These are phyloP conservation scores for Agastache rugosa DNA, from an alignment of 257 asterid genomes.

Conservation along the genomic window DNA sequence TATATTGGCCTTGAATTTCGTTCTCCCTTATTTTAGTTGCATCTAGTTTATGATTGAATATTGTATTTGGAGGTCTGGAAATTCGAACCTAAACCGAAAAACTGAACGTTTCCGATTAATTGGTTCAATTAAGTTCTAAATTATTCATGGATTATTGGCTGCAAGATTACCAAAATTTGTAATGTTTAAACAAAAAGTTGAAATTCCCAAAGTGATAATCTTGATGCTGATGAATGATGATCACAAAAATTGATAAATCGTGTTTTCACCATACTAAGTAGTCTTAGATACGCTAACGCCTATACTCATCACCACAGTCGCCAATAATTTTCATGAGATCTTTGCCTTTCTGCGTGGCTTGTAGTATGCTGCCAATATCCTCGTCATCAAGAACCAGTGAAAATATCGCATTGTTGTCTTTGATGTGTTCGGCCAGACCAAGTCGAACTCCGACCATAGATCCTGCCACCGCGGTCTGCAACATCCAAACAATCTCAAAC, in stretches of 20 bases:
- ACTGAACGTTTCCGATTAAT: no score
- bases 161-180: not conserved
- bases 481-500: conserved; percentile 20
- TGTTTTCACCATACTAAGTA: not conserved
- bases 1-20: not conserved
- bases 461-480: conserved; percentile 95
- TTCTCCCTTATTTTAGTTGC: not conserved
- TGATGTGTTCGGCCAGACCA: conserved; percentile 85
- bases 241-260: not conserved
- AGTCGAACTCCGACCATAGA: conserved; percentile 96
- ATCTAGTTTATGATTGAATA: not conserved
- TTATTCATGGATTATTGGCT: not conserved
- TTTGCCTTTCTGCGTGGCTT: conserved; percentile 74
- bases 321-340: conserved; percentile 79
- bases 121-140: no score
- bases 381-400: conserved; percentile 83
- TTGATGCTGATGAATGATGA: not conserved
- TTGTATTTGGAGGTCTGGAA: not conserved
- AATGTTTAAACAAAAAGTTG: not conserved
- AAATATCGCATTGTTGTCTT: conserved; percentile 66
- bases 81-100: no score
- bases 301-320: conserved; percentile 95
- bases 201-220: not conserved
- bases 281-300: conserved; percentile 58
- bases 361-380: conserved; percentile 62